Evolutionary conservation across 257 asterid genomes (phyloP).

Genomic region (Coffea canephora): DNA sequence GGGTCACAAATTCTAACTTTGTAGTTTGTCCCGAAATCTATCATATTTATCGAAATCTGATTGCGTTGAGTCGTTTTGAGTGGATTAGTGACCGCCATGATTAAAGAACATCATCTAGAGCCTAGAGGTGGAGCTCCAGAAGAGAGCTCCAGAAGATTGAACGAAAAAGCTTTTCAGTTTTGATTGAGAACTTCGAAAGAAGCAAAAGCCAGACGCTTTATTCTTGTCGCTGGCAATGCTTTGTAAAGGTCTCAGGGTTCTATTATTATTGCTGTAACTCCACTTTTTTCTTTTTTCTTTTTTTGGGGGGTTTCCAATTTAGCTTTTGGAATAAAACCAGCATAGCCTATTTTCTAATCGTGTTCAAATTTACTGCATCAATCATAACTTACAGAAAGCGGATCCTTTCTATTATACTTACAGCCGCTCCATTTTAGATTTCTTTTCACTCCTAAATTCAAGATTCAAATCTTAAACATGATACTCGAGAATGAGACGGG

Average conservation of each 20-base stretch:
- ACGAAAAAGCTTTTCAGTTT: not conserved
- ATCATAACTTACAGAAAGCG: too few species aligned
- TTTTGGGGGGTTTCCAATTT: too few species aligned
- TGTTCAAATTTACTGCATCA: too few species aligned
- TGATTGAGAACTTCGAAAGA: slow-evolving; percentile 11
- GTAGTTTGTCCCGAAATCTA: not conserved
- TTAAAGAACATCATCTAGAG: not conserved
- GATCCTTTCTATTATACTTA: too few species aligned
- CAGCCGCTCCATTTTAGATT: too few species aligned
- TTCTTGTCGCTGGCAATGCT: not conserved
- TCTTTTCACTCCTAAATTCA: too few species aligned
- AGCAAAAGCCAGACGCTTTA: slow-evolving; percentile 15
- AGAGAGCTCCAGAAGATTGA: not conserved
- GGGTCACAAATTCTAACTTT: not conserved
- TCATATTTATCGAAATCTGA: not conserved
- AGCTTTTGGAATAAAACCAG: too few species aligned
- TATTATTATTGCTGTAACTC: too few species aligned
- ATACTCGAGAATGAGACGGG: too few species aligned
- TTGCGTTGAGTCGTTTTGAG: not conserved
- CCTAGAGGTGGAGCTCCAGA: not conserved
- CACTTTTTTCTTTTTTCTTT: too few species aligned
- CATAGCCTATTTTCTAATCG: too few species aligned
- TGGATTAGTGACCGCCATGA: not conserved
- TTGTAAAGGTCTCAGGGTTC: not conserved
- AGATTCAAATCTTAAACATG: too few species aligned